These are phyloP conservation scores for Globisporangium rhizosaccharum DNA, from an alignment of 352 stramenopile genomes.

Conservation along the genomic window DNA sequence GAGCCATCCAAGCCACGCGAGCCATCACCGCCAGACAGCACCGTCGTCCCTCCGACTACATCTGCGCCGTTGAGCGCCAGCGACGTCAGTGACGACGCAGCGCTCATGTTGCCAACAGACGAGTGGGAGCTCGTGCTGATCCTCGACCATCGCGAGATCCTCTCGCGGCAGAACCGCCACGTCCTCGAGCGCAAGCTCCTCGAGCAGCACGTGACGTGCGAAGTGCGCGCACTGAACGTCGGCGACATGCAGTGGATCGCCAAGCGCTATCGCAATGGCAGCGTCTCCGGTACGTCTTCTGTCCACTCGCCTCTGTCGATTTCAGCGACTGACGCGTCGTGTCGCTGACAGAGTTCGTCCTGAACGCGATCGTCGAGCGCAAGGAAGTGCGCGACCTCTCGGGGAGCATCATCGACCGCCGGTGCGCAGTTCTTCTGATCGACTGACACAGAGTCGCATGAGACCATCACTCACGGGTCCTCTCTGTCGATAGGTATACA, in stretches of 20 bases:
- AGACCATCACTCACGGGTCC: not conserved
- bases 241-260: slow-evolving; percentile 81
- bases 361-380: slow-evolving; percentile 81
- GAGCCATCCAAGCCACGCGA: not conserved
- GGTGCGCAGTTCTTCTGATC: not conserved
- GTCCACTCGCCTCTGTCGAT: not conserved
- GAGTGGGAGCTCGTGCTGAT: slow-evolving; percentile 76
- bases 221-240: slow-evolving; percentile 69
- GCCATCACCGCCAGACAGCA: not conserved
- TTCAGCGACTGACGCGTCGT: not conserved
- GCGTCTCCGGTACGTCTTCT: slow-evolving; percentile 5
- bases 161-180: slow-evolving; percentile 62
- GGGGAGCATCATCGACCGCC: slow-evolving; percentile 71
- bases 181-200: slow-evolving; percentile 81
- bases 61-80: not conserved
- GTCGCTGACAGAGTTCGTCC: slow-evolving; percentile 42
- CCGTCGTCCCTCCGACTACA: not conserved
- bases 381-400: slow-evolving; percentile 79
- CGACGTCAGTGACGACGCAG: not conserved
- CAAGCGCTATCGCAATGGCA: slow-evolving; percentile 33
- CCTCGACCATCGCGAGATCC: slow-evolving; percentile 78
- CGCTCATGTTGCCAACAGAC: slow-evolving; percentile 29
- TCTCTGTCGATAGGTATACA: slow-evolving; percentile 16
- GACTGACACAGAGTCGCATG: no score
- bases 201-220: slow-evolving; percentile 71